These are phyloP conservation scores for Plasmodium gallinaceum DNA, from an alignment of 169 alveolate genomes.

Conservation along the genomic window DNA sequence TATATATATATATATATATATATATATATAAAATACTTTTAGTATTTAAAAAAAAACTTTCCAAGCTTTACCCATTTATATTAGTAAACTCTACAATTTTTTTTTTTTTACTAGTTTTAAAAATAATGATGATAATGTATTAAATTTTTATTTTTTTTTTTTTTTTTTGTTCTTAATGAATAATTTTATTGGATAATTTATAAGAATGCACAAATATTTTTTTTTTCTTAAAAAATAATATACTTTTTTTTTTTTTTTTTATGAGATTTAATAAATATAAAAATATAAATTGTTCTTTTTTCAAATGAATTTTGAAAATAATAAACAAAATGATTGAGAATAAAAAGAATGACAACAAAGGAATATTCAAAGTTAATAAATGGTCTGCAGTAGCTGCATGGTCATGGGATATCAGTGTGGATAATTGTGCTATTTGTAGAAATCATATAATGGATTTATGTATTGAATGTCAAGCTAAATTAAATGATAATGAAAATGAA, in stretches of 20 bases:
- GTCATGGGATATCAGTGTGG: conserved; percentile 99
- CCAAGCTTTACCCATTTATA: no score
- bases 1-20: no score
- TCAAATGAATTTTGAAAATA: neutral
- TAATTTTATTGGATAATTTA: neutral
- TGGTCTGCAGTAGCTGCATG: conserved; percentile 99
- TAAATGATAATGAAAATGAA: conserved; percentile 79
- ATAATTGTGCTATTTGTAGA: conserved; percentile 99
- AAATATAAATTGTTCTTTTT: neutral
- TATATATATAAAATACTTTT: no score
- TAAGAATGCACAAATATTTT: neutral
- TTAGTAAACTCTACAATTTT: no score
- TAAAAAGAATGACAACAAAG: conserved; percentile 30
- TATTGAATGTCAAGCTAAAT: conserved; percentile 96
- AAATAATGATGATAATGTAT: no score
- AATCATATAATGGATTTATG: conserved; percentile 99
- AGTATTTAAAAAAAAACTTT: no score
- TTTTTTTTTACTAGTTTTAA: no score
- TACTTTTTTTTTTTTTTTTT: neutral
- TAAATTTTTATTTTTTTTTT: neutral
- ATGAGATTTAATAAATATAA: neutral
- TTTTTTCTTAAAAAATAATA: neutral
- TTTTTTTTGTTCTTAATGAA: neutral
- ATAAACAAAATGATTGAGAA: conserved; percentile 24
- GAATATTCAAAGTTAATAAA: conserved; percentile 87